Conservation (phyloP, 306 rosid species). For the Fragaria vesca region DNA sequence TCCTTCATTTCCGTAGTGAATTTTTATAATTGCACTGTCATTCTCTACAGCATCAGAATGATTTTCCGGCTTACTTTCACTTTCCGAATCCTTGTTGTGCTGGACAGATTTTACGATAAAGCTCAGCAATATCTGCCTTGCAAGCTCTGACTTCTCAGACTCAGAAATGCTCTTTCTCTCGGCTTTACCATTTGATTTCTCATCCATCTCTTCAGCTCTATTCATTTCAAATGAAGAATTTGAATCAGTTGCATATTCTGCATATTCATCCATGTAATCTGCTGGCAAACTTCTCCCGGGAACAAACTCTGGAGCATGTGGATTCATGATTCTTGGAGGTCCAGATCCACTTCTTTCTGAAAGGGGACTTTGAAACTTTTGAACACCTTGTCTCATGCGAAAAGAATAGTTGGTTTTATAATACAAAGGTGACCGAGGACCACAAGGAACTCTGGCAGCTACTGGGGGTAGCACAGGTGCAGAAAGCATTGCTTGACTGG, state of each 20-base stretch:
- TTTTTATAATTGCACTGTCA: slow-evolving; percentile 76
- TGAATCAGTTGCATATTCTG: slow-evolving; percentile 22
- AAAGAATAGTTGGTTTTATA: slow-evolving; percentile 67
- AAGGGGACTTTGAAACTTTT: slow-evolving; percentile 36
- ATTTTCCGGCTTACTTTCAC: slow-evolving; percentile 43
- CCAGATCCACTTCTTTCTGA: slow-evolving; percentile 54
- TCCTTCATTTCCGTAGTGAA: slow-evolving; percentile 59
- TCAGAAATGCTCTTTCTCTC: slow-evolving; percentile 54
- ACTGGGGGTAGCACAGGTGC: slow-evolving; percentile 70
- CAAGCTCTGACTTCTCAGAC: slow-evolving; percentile 77
- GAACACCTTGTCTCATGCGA: slow-evolving; percentile 60
- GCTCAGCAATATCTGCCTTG: slow-evolving; percentile 87
- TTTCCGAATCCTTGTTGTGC: slow-evolving; percentile 51
- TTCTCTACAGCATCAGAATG: slow-evolving; percentile 64
- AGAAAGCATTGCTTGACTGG: slow-evolving; percentile 57
- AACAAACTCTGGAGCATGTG: slow-evolving; percentile 90
- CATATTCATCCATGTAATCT: slow-evolving; percentile 37
- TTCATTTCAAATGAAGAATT: slow-evolving; percentile 29
- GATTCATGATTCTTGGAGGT: slow-evolving; percentile 78
- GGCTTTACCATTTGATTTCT: slow-evolving; percentile 12
- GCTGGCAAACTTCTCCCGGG: slow-evolving; percentile 60
- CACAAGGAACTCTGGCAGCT: slow-evolving; percentile 82
- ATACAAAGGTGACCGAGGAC: slow-evolving; percentile 82
- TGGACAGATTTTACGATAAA: slow-evolving; percentile 78
- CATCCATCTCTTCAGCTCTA: slow-evolving; percentile 28